Base-by-base conservation (phyloP, 148 eudicot genomes). In the Amaranthus palmeri region DNA sequence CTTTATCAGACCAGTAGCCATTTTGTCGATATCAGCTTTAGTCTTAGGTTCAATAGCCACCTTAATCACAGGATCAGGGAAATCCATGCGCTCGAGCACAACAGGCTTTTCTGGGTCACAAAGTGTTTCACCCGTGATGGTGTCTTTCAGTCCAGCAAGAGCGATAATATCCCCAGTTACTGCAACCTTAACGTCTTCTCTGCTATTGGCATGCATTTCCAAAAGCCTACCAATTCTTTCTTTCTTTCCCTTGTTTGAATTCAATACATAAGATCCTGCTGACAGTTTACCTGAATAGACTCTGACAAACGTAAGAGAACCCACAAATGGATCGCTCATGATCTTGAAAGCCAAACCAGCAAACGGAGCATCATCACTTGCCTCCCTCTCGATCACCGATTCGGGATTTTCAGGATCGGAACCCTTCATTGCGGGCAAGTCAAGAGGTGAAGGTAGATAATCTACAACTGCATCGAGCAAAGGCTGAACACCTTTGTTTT, bases 1-100 rank as follows among this genome's bases (percentile, higher is more conserved):
- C 82, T 92, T 96, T 49, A 92, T 64, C 10, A 96, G 79, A 55
- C 99, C 99, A 69, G 56, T 64, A 1, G 96, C 82, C 99, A 96
- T 92, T 81, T 81, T 92, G 79, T 96, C 99, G 66, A 92, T 78
- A 77, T 96, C 99, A 40, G 97, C 99, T 79, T 96, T 96, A 49
- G 99, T 96, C 79, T 92, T 96, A 43, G 99, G 99, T 67, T 96
- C 99, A 81, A 96, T 96, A 36, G 99, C 99, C 71, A 96, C 93
- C 89, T 96, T 96, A 12, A 96, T 96, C 55, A 92, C 99, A 73
- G 99, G 99, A 70, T 96, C 99, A 48, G 99, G 99, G 86, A 96
- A 96, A 59, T 92, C 97, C 99, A 96, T 96, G 51, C 99, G 85
- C 67, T 96, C 99, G 36, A 96, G 93, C 57, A 96, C 86, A 71